Evolutionary conservation across 352 stramenopile genomes (phyloP).

Genomic region (Globisporangium perplexum): DNA sequence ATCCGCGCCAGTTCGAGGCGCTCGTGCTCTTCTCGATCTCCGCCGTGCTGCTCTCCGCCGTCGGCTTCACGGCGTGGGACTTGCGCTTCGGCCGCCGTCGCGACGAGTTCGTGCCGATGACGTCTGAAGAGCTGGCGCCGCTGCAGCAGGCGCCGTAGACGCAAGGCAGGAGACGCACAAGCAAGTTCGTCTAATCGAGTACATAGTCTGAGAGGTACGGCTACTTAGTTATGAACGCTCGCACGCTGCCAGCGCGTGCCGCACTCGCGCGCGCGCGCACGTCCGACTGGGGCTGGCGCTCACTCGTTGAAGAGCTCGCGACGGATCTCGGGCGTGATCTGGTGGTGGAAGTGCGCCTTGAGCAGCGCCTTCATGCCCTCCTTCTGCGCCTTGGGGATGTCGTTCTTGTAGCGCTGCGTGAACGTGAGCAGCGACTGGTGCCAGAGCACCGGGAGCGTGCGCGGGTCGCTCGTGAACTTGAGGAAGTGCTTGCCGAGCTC

Average conservation of each 20-base stretch:
- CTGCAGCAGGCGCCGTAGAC: not conserved
- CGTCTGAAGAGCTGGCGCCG: not conserved
- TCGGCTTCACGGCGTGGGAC: constrained; percentile 49
- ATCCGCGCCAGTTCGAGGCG: constrained; percentile 47
- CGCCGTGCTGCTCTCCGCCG: constrained; percentile 34
- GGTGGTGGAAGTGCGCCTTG: constrained; percentile 91
- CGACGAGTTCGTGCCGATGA: constrained; percentile 22
- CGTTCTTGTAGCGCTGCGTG: constrained; percentile 98
- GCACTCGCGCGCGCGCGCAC: too few relatives aligned
- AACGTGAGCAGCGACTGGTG: constrained; percentile 98
- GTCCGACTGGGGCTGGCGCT: not conserved
- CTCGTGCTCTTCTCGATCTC: constrained; percentile 50
- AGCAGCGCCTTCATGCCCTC: constrained; percentile 92
- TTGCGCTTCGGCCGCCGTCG: constrained; percentile 37
- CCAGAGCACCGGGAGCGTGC: constrained; percentile 96
- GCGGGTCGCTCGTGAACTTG: constrained; percentile 85
- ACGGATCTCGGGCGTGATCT: constrained; percentile 98
- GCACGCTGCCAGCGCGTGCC: not conserved
- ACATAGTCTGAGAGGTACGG: not conserved
- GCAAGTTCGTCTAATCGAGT: not conserved
- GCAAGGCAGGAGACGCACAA: not conserved
- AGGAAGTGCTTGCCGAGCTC: constrained; percentile 96
- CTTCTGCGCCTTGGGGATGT: constrained; percentile 93
- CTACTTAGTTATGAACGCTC: not conserved
- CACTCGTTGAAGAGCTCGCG: constrained; percentile 92